phyloP scores from a whole-genome alignment of 169 alveolate genomes.

The Perkinsus chesapeaki region DNA sequence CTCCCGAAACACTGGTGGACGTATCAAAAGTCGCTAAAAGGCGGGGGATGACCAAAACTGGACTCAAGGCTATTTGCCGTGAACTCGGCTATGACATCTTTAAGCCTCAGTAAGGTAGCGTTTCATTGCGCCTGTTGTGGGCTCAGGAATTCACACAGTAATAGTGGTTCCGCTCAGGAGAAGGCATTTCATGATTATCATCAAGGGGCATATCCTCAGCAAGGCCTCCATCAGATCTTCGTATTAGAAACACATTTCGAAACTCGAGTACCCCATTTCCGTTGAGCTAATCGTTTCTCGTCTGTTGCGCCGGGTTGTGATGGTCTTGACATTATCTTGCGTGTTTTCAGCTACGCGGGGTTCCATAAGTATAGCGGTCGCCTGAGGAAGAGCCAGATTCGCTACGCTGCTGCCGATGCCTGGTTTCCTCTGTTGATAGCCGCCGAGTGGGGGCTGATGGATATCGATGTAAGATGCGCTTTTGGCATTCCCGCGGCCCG shows the following conservation, averaged over 20 bases:
- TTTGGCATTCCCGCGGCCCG: too few relatives aligned
- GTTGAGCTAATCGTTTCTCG: too few relatives aligned
- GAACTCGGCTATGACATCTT: background rate
- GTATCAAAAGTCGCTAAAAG: background rate
- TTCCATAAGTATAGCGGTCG: background rate
- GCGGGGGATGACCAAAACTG: background rate
- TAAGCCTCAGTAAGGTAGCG: background rate
- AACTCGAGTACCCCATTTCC: too few relatives aligned
- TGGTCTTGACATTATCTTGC: too few relatives aligned
- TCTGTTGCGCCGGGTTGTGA: too few relatives aligned
- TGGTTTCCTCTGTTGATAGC: background rate
- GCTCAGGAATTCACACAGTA: too few relatives aligned
- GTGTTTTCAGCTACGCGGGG: background rate
- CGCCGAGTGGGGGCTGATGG: background rate
- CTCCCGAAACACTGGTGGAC: background rate
- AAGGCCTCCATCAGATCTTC: too few relatives aligned
- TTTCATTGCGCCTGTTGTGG: background rate
- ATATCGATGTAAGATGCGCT: too few relatives aligned
- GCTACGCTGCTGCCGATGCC: background rate
- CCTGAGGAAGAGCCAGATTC: background rate
- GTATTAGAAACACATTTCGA: too few relatives aligned
- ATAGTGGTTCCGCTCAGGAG: too few relatives aligned
- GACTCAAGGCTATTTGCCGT: background rate
- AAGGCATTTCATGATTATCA: too few relatives aligned
- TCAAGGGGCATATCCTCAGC: too few relatives aligned